Base-by-base conservation (phyloP, 1,139 yeast genomes). In the Kazachstania sp. region DNA sequence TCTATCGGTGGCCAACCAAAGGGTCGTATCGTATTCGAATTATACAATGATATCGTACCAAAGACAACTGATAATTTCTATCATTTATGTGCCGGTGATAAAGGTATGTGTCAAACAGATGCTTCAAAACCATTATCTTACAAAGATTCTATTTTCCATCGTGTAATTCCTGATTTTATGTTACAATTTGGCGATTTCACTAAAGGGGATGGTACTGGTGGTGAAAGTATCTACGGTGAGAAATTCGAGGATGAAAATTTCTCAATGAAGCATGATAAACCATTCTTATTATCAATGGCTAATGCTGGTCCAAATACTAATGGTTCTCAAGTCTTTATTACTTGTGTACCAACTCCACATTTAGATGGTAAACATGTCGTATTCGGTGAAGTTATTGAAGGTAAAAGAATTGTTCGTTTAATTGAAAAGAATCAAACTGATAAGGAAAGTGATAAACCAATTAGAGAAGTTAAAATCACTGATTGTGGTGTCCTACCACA, bases 141-240 rank as follows among this genome's bases (percentile, higher is more conserved):
- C 74, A 85, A 88, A 66, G 86, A 86, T 37, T 82, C 94, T 8
- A 72, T 75, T 13, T 90, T 94, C 74, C 98, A 94, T 69, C 77
- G 99, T 56, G 94, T 94, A 32, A 94, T 94, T 65, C 84, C 85
- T 64, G 79, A 78, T 37, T 88, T 88, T 65, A 90, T 90, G 97
- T 77, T 86, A 59, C 97, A 88, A 70, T 97, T 97, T 65, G 98
- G 98, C 60, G 98, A 92, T 64, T 90, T 90, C 71, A 88, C 97
- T 41, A 81, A 79, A 54, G 86, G 84, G 23, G 72, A 84, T 56
- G 97, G 97, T 30, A 85, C 92, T 35, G 97, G 97, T 39, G 97
- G 97, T 47, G 95, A 85, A 67, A 84, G 95, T 30, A 90, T 88
- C 56, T 92, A 90, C 64, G 97, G 97, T 15, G 96, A 86, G 59